Evolutionary conservation across 306 rosid species (phyloP).

Genomic region (Acacia acuminata): DNA sequence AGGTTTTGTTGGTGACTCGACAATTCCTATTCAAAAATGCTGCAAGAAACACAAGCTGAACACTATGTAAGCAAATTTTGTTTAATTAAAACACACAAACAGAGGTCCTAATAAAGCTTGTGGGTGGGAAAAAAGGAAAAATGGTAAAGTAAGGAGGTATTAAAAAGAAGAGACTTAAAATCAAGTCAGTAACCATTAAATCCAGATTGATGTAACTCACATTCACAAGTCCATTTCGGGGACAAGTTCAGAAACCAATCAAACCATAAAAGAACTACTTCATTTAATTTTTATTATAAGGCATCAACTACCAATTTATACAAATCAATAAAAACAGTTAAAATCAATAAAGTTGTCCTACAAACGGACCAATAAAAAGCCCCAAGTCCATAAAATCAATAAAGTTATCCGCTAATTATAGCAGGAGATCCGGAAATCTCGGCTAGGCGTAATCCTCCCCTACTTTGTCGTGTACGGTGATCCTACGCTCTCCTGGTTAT

Average conservation of each 20-base stretch:
- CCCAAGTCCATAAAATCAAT: too few species aligned
- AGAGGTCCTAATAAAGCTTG: background rate
- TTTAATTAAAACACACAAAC: background rate
- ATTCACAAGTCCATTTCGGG: conserved; percentile 14
- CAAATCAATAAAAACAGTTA: too few species aligned
- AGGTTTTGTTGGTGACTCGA: background rate
- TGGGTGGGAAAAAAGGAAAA: too few species aligned
- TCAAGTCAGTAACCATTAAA: background rate
- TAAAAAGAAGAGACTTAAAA: background rate
- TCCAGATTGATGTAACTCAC: conserved; percentile 1
- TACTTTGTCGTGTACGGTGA: too few species aligned
- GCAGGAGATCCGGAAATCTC: too few species aligned
- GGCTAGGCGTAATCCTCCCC: too few species aligned
- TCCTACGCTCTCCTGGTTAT: too few species aligned
- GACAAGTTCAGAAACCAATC: conserved; percentile 17
- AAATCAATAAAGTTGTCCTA: too few species aligned
- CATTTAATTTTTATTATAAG: too few species aligned
- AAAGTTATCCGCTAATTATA: too few species aligned
- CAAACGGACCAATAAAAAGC: too few species aligned
- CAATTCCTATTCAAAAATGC: background rate
- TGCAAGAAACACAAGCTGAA: background rate
- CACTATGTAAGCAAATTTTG: background rate
- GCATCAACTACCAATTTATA: too few species aligned
- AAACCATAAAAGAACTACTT: background rate
- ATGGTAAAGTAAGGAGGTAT: background rate